phyloP scores from a whole-genome alignment of 306 rosid species.

The Quercus bicolor region DNA sequence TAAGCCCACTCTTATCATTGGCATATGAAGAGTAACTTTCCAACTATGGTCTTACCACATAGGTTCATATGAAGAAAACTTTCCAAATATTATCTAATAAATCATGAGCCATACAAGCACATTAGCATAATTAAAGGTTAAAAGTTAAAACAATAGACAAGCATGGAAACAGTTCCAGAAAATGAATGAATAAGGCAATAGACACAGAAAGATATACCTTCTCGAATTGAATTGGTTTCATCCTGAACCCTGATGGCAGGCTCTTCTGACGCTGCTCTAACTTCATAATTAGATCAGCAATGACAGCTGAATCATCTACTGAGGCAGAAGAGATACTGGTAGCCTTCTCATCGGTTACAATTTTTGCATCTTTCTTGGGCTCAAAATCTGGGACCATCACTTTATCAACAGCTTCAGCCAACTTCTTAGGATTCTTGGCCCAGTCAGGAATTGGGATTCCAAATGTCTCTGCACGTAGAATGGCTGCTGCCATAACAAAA shows the following conservation, averaged over 20 bases:
- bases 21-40: not conserved
- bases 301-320: slow-evolving; percentile 77
- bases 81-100: not conserved
- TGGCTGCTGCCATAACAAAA: slow-evolving; percentile 72
- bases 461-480: slow-evolving; percentile 86
- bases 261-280: slow-evolving; percentile 54
- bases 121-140: not conserved
- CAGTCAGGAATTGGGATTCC: slow-evolving; percentile 86
- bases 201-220: slow-evolving; percentile 45
- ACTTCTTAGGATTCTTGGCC: slow-evolving; percentile 63
- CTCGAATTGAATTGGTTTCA: slow-evolving; percentile 96
- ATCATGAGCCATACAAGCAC: not conserved
- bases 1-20: not conserved
- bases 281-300: slow-evolving; percentile 60
- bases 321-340: slow-evolving; percentile 70
- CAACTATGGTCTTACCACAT: not conserved
- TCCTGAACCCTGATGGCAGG: slow-evolving; percentile 66
- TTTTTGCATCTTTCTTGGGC: slow-evolving; percentile 79
- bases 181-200: not conserved
- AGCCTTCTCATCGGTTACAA: slow-evolving; percentile 91
- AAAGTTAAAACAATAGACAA: not conserved
- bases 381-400: slow-evolving; percentile 79
- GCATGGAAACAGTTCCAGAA: not conserved
- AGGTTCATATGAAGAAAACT: no score
- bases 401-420: slow-evolving; percentile 70